These are phyloP conservation scores for Tagetes erecta DNA, from an alignment of 129 eudicot species.

Conservation along the genomic window DNA sequence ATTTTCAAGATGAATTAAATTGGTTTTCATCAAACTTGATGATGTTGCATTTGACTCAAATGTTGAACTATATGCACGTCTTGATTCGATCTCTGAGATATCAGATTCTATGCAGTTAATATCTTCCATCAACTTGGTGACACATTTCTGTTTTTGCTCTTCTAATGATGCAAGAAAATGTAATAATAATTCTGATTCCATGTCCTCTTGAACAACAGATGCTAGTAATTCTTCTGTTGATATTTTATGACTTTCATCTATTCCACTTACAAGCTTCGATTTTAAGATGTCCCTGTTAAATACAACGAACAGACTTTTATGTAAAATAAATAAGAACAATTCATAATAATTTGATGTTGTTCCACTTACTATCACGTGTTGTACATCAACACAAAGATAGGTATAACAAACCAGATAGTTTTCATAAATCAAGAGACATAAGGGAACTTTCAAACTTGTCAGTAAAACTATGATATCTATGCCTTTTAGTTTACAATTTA, in stretches of 20 bases:
- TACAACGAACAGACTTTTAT: slow-evolving; percentile 1
- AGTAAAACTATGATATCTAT: background rate
- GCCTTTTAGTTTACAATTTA: background rate
- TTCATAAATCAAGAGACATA: background rate
- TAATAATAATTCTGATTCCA: slow-evolving; percentile 63
- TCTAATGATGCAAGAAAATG: slow-evolving; percentile 60
- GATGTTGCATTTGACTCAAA: slow-evolving; percentile 20
- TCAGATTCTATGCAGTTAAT: slow-evolving; percentile 66
- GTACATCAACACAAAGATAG: background rate
- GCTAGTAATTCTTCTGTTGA: slow-evolving; percentile 44
- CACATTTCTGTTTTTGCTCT: slow-evolving; percentile 66
- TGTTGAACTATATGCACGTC: slow-evolving; percentile 33
- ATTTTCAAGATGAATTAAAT: slow-evolving; percentile 68
- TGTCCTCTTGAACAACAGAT: slow-evolving; percentile 56
- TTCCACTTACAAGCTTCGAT: slow-evolving; percentile 57
- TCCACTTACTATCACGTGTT: background rate
- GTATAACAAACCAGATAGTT: background rate
- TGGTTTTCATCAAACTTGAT: slow-evolving; percentile 41
- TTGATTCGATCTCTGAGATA: slow-evolving; percentile 57
- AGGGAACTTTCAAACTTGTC: background rate
- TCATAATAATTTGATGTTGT: background rate
- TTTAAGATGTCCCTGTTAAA: slow-evolving; percentile 64
- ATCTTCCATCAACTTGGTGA: slow-evolving; percentile 53
- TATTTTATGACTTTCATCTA: slow-evolving; percentile 30
- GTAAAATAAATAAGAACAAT: background rate